Base-by-base conservation (phyloP, 257 asterid genomes). In the Linaria vulgaris region DNA sequence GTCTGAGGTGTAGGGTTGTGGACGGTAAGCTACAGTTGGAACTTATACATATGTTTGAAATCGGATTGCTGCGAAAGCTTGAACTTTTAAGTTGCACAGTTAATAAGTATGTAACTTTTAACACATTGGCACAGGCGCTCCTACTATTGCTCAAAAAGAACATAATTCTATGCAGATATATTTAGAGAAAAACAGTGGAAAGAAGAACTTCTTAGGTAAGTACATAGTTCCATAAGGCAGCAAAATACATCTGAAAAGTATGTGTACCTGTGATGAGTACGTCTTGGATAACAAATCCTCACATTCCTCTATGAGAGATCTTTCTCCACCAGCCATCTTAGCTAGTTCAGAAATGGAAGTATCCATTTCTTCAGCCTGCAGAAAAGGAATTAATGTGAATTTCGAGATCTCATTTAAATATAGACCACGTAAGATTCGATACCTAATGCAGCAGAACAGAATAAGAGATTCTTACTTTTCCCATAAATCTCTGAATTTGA, bases 331-430 rank as follows among this genome's bases (percentile, higher is more conserved):
- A 38, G 52, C 78, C 77, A 79, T 74, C 75, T 82, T 66, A 7
- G 94, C 97, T 67, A 90, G 54, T 64, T 87, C 90, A 1, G 86
- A 83, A 10, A 76, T 50, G 50, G 81, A 79, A 47, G 5, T 56
- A 71, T 92, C 96, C 54, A 79, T 75, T 64, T 82, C 88, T 70
- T 80, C 91, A 59, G 87, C 94, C 95, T 89, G 83, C 66, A 70
- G 37, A 30, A 41, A 13, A 38, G 17, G 10, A 16, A 62, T 10
- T 34, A 31, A 31, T 14, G 1, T 59, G 4, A 43, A 43, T 43
- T 1, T 39, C 17, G 6, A 43, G 1, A 7, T 38, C 43, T 57
- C 15, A 21, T 57, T 16, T 17, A 3, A 17, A 9, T 12, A 31
- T 16, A 34, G 5, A 31, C 25, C 22, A 48, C 9, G 11, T 16